Base-by-base conservation (phyloP, 163 green algal species). In the Chlamydomonas reinhardtii region DNA sequence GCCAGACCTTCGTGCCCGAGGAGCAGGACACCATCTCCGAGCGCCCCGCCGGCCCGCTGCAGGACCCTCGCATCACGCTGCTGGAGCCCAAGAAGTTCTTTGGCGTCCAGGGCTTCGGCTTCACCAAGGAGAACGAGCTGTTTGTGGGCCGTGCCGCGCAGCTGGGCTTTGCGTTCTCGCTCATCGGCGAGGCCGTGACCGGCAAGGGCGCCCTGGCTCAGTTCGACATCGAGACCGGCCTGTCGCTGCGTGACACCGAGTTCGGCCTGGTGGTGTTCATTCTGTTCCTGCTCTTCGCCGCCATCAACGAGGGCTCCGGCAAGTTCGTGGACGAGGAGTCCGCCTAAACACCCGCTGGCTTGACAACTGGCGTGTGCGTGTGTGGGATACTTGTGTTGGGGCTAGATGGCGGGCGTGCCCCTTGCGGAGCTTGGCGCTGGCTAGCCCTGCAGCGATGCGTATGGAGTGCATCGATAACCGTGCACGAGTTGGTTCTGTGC, bases 181-280 rank as follows among this genome's bases (percentile, higher is more conserved):
- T 96, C 2, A 88, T 97, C 22, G 94, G 94, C 25, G 93, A 97
- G 89, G 76, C 89, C 11, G 35, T 96, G 22, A 97, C 95, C 11
- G 95, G 95, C 62, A 93, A 96, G 87, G 95, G 95, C 37, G 91
- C 94, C 17, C 78, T 98, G 56, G 95, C 82, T 24, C 95, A 98
- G 93, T 83, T 98, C 35, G 92, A 88, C 76, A 77, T 96, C 93
- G 73, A 82, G 83, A 88, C 83, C 74, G 83, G 83, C 8, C 71
- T 88, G 25, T 83, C 75, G 19, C 76, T 88, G 25, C 83, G 85
- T 5, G 79, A 91, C 65, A 83, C 83, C 6, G 80, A 92, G 88
- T 89, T 87, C 65, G 86, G 94, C 52, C 85, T 98, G 32, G 37
- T 94, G 31, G 91, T 91, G 35, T 96, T 95, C 89, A 95, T 97